Conservation (phyloP, 768 basidiomycete genomes). For the Lentinula raphanica region DNA sequence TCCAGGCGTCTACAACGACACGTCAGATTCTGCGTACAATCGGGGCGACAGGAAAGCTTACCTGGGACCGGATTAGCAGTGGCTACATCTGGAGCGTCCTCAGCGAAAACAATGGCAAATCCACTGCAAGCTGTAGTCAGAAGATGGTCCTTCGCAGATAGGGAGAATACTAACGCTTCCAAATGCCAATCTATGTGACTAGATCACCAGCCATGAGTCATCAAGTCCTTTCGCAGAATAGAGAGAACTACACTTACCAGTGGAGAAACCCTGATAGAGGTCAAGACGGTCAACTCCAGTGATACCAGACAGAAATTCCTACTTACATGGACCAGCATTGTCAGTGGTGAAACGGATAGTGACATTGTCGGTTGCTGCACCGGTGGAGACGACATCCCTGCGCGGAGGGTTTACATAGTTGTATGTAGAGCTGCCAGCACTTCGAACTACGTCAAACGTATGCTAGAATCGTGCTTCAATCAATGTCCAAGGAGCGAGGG, state of each 20-base stretch:
- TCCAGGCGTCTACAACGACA: conserved; percentile 12
- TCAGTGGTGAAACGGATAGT: conserved; percentile 39
- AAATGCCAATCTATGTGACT: conserved; percentile 31
- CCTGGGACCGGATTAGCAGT: conserved; percentile 8
- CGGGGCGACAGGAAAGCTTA: neutral
- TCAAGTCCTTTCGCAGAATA: too few relatives aligned
- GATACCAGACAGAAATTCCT: neutral
- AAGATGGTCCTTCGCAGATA: neutral
- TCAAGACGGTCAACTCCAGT: conserved; percentile 29
- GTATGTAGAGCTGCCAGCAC: conserved; percentile 19
- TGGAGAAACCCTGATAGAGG: conserved; percentile 36
- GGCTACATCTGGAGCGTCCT: conserved; percentile 10
- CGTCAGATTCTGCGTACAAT: neutral
- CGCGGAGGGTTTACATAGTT: conserved; percentile 40
- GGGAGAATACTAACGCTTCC: conserved; percentile 14
- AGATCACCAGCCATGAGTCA: neutral
- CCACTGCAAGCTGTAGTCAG: conserved; percentile 6
- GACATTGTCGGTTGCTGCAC: conserved; percentile 21
- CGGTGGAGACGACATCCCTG: conserved; percentile 21
- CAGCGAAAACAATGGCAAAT: conserved; percentile 13
- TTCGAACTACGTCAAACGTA: conserved; percentile 21
- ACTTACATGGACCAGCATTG: conserved; percentile 6
- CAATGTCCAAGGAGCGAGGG: neutral
- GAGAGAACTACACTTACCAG: conserved; percentile 1
- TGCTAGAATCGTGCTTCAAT: conserved; percentile 1